Evolutionary conservation across 371 early-diverging fungal genomes (phyloP), one percentile per base, ranked within the genome.

Genomic region (Coemansia sp.): DNA sequence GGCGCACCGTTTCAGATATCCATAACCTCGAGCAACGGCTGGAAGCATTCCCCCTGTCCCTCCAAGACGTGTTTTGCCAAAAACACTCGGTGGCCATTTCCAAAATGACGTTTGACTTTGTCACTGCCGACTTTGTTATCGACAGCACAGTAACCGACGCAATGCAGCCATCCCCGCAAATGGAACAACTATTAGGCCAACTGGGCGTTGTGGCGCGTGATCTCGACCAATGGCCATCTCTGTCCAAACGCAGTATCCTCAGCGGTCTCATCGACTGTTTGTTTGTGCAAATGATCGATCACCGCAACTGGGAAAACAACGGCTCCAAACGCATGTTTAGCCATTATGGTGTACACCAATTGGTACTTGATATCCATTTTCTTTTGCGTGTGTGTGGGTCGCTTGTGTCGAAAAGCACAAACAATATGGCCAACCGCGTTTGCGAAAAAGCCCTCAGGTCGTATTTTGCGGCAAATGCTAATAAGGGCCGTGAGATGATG

Each of bases 361-460:
- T 89, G 10, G 83, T 90, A 8, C 78, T 89, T 24, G 90, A 90
- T 68, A 83, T 88, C 0, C 89, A 90, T 69, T 89, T 86, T 60
- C 63, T 89, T 40, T 76, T 89, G 13, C 82, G 82, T 7, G 79
- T 83, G 14, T 80, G 81, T 26, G 84, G 83, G 14, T 66, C 71
- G 31, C 76, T 84, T 26, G 80, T 88, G 1, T 79, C 84, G 21
- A 83, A 84, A 52, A 67, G 64, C 42, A 78, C 86, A 13, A 84
- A 82, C 74, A 79, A 82, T 7, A 65, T 76, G 54, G 88, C 87
- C 2, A 86, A 89, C 64, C 66, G 72, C 21, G 75, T 88, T 10
- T 89, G 90, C 72, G 90, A 88, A 53, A 79, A 81, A 61, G 89
- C 84, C 1, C 71, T 89, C 52, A 67, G 85, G 2, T 50, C 73